These are phyloP conservation scores for Colletotrichum simmondsii DNA, from an alignment of 2,329 filamentous ascomycete genomes.

Conservation along the genomic window DNA sequence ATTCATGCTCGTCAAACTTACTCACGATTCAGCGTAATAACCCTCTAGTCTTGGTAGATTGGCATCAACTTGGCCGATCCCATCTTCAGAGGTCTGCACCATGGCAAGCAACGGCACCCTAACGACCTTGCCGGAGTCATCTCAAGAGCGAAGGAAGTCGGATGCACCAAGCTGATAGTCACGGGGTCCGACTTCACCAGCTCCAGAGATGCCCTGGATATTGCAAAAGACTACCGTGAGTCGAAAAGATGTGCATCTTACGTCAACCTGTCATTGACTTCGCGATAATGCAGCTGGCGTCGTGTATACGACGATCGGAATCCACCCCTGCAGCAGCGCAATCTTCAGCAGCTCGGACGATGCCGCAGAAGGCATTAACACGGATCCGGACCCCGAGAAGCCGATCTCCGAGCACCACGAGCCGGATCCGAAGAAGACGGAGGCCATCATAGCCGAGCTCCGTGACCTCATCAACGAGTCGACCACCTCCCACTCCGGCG, in stretches of 20 bases:
- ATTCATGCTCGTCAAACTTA: neutral
- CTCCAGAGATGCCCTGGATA: conserved; percentile 77
- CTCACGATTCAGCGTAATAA: conserved; percentile 29
- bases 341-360: conserved; percentile 73
- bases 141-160: conserved; percentile 79
- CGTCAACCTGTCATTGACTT: conserved; percentile 23
- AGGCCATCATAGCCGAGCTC: conserved; percentile 68
- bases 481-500: conserved; percentile 56
- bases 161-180: conserved; percentile 90
- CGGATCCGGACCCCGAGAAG: conserved; percentile 61
- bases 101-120: conserved; percentile 80
- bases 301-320: conserved; percentile 91
- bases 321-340: conserved; percentile 90
- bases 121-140: conserved; percentile 82
- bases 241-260: conserved; percentile 29
- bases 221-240: conserved; percentile 81
- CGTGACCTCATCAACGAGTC: conserved; percentile 70
- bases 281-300: conserved; percentile 68
- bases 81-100: conserved; percentile 86
- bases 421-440: conserved; percentile 56
- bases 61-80: conserved; percentile 97
- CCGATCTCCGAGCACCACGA: conserved; percentile 60
- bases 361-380: conserved; percentile 58
- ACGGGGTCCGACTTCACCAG: conserved; percentile 90
- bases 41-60: conserved; percentile 61